Percentiles rank a stretch among this genome's conserved stretches.
Conservation (phyloP, 345 rosid genomes). For the Hypericum androsaemum region DNA sequence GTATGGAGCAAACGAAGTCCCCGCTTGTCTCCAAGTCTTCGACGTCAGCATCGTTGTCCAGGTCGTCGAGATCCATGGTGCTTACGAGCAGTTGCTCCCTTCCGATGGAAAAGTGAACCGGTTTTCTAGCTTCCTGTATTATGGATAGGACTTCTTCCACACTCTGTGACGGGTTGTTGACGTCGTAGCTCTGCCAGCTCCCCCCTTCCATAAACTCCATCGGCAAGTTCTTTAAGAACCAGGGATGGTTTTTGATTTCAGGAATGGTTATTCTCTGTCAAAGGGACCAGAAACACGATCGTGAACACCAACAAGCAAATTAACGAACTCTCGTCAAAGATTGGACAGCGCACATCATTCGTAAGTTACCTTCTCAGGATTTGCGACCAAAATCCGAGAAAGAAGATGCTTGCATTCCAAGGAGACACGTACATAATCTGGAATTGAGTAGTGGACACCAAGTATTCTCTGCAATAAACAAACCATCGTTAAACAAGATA, state of each 20-base stretch:
- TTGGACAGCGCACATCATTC: neutral
- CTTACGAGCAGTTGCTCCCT: constrained; percentile 34
- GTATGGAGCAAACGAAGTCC: constrained; percentile 38
- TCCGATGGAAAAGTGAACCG: constrained; percentile 20
- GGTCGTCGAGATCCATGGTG: constrained; percentile 59
- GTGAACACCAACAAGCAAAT: too few species aligned
- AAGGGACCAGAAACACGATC: neutral
- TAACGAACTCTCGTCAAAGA: too few species aligned
- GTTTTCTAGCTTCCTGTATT: constrained; percentile 63
- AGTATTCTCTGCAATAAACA: constrained; percentile 15
- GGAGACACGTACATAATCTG: constrained; percentile 16
- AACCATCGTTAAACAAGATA: neutral
- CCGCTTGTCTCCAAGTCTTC: constrained; percentile 44
- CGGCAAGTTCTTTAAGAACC: constrained; percentile 71
- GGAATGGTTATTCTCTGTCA: constrained; percentile 65
- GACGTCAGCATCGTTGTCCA: constrained; percentile 49
- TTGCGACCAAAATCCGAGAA: constrained; percentile 20
- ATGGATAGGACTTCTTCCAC: constrained; percentile 52
- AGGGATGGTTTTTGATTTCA: constrained; percentile 67
- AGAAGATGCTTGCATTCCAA: constrained; percentile 17
- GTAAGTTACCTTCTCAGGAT: constrained; percentile 17
- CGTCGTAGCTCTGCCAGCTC: constrained; percentile 10
- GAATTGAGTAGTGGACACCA: constrained; percentile 15
- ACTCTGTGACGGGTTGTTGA: constrained; percentile 24
- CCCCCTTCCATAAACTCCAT: constrained; percentile 47